Conservation (phyloP, 495 filamentous ascomycete genomes). For the Trichoderma erinaceum region DNA sequence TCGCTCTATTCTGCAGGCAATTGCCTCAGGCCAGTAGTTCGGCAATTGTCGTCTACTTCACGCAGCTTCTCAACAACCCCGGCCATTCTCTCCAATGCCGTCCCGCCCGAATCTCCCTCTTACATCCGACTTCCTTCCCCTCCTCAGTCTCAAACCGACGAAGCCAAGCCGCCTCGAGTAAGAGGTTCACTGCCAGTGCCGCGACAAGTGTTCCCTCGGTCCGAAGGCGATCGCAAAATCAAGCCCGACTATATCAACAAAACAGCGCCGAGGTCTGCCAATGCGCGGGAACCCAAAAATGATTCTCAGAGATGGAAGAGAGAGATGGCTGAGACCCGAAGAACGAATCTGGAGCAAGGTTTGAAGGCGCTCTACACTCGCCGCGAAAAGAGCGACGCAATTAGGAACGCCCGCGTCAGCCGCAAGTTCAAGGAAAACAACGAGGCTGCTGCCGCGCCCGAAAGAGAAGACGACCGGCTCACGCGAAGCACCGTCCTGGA, state of each 20-base stretch:
- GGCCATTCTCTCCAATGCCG: conserved; percentile 12
- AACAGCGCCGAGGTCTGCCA: conserved; percentile 25
- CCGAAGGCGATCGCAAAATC: conserved; percentile 30
- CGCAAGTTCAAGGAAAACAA: conserved; percentile 22
- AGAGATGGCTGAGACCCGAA: conserved; percentile 31
- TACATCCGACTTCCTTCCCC: conserved; percentile 42
- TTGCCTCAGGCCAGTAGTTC: neutral
- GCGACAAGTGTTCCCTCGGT: conserved; percentile 36
- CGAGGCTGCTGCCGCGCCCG: conserved; percentile 30
- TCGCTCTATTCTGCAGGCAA: neutral
- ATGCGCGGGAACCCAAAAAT: conserved; percentile 27
- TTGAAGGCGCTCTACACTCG: conserved; percentile 35
- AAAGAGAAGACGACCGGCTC: conserved; percentile 38
- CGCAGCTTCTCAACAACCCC: conserved; percentile 18
- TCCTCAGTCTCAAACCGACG: conserved; percentile 31
- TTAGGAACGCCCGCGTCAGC: conserved; percentile 19
- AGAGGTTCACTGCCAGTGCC: conserved; percentile 42
- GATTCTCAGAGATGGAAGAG: conserved; percentile 24
- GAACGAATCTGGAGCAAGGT: conserved; percentile 31
- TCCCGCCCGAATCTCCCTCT: conserved; percentile 42
- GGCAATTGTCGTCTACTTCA: conserved; percentile 11
- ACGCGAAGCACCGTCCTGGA: conserved; percentile 35
- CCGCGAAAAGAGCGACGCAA: conserved; percentile 22
- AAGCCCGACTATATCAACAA: conserved; percentile 25
- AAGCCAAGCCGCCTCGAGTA: conserved; percentile 29